Evolutionary conservation across 2,329 filamentous ascomycete genomes (phyloP).

Genomic region (Penicillium sp.): DNA sequence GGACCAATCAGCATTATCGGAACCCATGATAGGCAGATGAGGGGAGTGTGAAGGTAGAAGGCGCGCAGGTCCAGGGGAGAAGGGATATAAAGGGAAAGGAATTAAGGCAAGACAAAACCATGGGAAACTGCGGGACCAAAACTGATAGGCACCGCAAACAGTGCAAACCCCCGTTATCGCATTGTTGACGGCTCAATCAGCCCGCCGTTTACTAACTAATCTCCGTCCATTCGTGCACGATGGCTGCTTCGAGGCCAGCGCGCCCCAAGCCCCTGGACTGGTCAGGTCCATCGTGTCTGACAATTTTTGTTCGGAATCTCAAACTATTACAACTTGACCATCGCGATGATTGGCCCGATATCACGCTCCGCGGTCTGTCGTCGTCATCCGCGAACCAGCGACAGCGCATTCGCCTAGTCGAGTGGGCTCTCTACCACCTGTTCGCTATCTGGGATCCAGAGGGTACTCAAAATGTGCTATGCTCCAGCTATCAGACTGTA

Average conservation of each 20-base stretch:
- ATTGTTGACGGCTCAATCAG: constrained; percentile 23
- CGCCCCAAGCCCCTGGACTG: constrained; percentile 37
- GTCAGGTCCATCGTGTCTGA: constrained; percentile 53
- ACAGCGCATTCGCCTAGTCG: constrained; percentile 75
- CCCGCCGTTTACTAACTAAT: constrained; percentile 10
- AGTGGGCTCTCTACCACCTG: constrained; percentile 89
- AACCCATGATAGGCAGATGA: constrained; percentile 27
- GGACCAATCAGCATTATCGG: constrained; percentile 34
- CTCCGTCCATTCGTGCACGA: constrained; percentile 19
- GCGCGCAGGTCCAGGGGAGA: neutral
- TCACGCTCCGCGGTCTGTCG: constrained; percentile 70
- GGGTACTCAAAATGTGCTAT: constrained; percentile 69
- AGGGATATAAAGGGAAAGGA: neutral
- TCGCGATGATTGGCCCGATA: constrained; percentile 75
- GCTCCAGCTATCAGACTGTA: neutral
- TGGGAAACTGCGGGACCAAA: constrained; percentile 1
- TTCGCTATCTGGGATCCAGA: constrained; percentile 81
- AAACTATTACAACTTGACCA: constrained; percentile 78
- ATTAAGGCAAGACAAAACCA: neutral
- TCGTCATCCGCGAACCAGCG: constrained; percentile 74
- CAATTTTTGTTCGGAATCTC: constrained; percentile 79
- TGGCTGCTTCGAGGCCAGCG: constrained; percentile 34
- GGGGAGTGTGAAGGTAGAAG: neutral
- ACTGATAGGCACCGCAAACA: constrained; percentile 19
- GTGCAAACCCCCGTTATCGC: constrained; percentile 25